These are phyloP conservation scores for Chytriomyces sp. DNA, from an alignment of 192 early-diverging fungal species.

Conservation along the genomic window DNA sequence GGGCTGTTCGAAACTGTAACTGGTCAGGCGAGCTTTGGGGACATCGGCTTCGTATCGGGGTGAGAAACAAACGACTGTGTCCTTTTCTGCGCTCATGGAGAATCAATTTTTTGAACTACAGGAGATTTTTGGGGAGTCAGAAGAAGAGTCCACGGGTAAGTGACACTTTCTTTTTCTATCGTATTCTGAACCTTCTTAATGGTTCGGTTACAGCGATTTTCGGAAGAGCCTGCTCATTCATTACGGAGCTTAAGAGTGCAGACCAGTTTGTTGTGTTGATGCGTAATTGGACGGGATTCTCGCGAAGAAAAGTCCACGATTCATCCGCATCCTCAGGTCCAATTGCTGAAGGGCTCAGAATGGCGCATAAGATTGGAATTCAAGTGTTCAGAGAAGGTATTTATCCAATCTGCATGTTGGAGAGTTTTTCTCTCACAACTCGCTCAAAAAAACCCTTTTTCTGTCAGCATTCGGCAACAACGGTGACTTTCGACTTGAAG, in stretches of 20 bases:
- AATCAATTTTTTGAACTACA: neutral
- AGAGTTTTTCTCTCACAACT: no score
- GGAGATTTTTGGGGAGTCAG: constrained; percentile 21
- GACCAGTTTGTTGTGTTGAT: constrained; percentile 42
- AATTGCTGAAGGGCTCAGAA: neutral
- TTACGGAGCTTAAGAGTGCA: constrained; percentile 29
- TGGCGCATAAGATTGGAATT: neutral
- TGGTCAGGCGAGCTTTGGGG: constrained; percentile 74
- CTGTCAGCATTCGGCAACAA: constrained; percentile 23
- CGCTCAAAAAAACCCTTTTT: neutral
- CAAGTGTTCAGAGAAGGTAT: neutral
- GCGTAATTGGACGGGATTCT: constrained; percentile 19
- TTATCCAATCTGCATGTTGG: no score
- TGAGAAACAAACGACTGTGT: constrained; percentile 14
- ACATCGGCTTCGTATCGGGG: constrained; percentile 47
- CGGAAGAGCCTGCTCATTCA: constrained; percentile 17
- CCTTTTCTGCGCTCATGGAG: neutral
- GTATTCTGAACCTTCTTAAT: no score
- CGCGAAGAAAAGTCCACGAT: constrained; percentile 11
- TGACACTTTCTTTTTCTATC: neutral
- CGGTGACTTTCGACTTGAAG: constrained; percentile 45
- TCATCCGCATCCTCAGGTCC: neutral
- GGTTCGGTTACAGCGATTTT: constrained; percentile 20
- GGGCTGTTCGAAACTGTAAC: constrained; percentile 72
- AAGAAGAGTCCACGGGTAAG: constrained; percentile 36